These are phyloP conservation scores for Stephania yunnanensis DNA, from an alignment of 164 flowering plant genomes.

Conservation along the genomic window DNA sequence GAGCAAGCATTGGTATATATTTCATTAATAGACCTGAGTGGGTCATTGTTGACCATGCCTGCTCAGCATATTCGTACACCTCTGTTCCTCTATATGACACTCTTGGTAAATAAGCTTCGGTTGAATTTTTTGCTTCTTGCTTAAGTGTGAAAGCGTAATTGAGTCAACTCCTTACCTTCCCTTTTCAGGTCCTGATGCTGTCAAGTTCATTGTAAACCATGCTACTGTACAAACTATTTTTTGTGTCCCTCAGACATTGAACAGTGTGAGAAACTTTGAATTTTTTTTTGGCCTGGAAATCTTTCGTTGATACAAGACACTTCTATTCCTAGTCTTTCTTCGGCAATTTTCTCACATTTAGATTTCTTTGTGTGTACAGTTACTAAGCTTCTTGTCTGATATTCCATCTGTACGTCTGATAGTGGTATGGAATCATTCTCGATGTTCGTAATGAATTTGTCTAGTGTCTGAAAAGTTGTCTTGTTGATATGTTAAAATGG, in stretches of 20 bases:
- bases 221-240: slow-evolving; percentile 70
- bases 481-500: not conserved
- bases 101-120: slow-evolving; percentile 50
- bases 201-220: slow-evolving; percentile 72
- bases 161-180: not conserved
- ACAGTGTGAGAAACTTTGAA: slow-evolving; percentile 45
- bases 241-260: slow-evolving; percentile 71
- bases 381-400: slow-evolving; percentile 73
- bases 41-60: slow-evolving; percentile 95
- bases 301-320: not conserved
- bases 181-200: slow-evolving; percentile 88
- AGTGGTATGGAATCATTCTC: slow-evolving; percentile 50
- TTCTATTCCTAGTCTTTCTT: not conserved
- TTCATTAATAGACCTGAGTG: slow-evolving; percentile 97
- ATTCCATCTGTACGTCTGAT: slow-evolving; percentile 67
- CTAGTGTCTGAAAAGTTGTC: not conserved
- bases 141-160: not conserved
- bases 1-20: slow-evolving; percentile 74
- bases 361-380: slow-evolving; percentile 39
- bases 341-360: slow-evolving; percentile 7
- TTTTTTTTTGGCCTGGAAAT: not conserved
- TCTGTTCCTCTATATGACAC: slow-evolving; percentile 98
- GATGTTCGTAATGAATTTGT: slow-evolving; percentile 8
- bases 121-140: not conserved
- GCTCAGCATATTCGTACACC: slow-evolving; percentile 87